A percentile compares a stretch with the other conserved stretches of the same genome.
phyloP scores from a whole-genome alignment of 192 early-diverging fungal genomes.

The Podochytrium sp. region DNA sequence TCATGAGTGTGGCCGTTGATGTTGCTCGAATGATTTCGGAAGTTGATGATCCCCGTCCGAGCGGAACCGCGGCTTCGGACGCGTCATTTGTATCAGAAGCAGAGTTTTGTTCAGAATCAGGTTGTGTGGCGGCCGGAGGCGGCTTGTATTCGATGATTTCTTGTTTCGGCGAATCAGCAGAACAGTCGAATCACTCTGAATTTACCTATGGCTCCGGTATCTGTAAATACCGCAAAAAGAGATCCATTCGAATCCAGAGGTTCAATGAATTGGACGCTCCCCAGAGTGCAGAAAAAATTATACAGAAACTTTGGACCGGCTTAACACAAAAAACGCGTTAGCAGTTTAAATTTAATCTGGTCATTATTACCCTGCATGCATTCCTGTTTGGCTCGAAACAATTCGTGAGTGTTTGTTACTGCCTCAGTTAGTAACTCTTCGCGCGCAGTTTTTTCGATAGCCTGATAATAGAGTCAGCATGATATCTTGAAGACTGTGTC shows the following conservation, averaged over 20 bases:
- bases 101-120: no score
- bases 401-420: neutral
- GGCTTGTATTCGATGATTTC: neutral
- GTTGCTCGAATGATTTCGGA: no score
- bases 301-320: slow-evolving; percentile 26
- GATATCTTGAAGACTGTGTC: neutral
- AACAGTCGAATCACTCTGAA: no score
- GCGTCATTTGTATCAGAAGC: neutral
- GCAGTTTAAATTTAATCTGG: neutral
- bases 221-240: slow-evolving; percentile 13
- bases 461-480: neutral
- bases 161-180: neutral
- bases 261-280: slow-evolving; percentile 2
- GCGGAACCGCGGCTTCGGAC: neutral
- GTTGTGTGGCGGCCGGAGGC: neutral
- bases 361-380: slow-evolving; percentile 23
- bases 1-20: no score
- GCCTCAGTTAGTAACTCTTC: neutral
- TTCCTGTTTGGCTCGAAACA: slow-evolving; percentile 18
- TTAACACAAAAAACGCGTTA: neutral
- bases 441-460: neutral
- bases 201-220: slow-evolving; percentile 7
- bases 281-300: slow-evolving; percentile 11
- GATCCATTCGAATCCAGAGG: neutral
- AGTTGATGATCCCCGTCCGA: no score